A percentile compares a stretch with the other conserved stretches of the same genome.
Evolutionary conservation across 2,329 filamentous ascomycete genomes (phyloP).

Genomic region (Trichoderma sp.): DNA sequence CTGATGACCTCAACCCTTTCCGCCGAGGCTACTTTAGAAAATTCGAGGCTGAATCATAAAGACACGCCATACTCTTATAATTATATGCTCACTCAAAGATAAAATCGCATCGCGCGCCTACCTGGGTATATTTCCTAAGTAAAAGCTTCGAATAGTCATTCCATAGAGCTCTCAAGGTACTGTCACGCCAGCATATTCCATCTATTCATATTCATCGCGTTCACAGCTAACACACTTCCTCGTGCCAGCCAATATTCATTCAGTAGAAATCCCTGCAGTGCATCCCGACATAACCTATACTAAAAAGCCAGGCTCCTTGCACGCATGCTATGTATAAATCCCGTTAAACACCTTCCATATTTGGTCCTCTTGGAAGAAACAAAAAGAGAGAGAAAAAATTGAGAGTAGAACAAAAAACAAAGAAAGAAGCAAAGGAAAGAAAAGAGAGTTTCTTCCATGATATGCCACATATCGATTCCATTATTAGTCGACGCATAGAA

Average conservation of each 20-base stretch:
- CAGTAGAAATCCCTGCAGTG: constrained; percentile 23
- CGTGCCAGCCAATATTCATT: constrained; percentile 16
- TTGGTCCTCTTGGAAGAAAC: background rate
- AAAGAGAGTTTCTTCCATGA: background rate
- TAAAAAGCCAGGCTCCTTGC: constrained; percentile 25
- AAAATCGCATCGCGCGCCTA: background rate
- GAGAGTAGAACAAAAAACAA: background rate
- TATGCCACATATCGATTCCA: background rate
- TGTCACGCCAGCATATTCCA: background rate
- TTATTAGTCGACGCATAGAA: constrained; percentile 4
- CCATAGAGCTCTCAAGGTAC: background rate
- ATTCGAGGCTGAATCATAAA: constrained; percentile 46
- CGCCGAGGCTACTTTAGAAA: constrained; percentile 62
- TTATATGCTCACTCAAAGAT: background rate
- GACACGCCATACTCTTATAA: background rate
- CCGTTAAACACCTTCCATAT: constrained; percentile 25
- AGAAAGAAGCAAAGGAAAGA: background rate
- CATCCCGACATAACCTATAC: constrained; percentile 24
- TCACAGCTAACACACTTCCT: constrained; percentile 3
- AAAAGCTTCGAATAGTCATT: background rate
- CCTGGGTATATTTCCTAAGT: background rate
- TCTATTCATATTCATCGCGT: constrained; percentile 24
- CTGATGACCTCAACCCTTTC: constrained; percentile 64
- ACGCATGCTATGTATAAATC: constrained; percentile 25
- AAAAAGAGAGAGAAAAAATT: background rate